Evolutionary conservation across 495 filamentous ascomycete species (phyloP).

Genomic region (Cercophora samala): DNA sequence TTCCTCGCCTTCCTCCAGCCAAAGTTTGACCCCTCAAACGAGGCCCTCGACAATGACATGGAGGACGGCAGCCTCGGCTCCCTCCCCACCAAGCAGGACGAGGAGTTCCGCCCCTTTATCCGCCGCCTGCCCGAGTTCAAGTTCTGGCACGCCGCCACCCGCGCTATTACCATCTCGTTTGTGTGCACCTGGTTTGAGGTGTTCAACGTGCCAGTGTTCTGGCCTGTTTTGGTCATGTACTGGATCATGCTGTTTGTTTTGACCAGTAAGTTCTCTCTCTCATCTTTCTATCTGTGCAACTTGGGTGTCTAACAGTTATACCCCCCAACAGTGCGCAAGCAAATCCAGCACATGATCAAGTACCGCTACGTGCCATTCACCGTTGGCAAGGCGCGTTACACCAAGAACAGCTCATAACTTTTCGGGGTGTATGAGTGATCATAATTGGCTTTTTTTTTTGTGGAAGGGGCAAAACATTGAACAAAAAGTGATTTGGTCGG

Average conservation of each 20-base stretch:
- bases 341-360: constrained; percentile 99
- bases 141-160: constrained; percentile 95
- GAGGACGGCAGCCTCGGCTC: constrained; percentile 79
- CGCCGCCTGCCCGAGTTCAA: constrained; percentile 96
- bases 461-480: not conserved
- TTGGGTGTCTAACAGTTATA: constrained; percentile 26
- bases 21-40: constrained; percentile 97
- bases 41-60: constrained; percentile 85
- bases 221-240: constrained; percentile 96
- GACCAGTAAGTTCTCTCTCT: constrained; percentile 70
- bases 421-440: not conserved
- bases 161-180: constrained; percentile 80
- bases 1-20: constrained; percentile 98
- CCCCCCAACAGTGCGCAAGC: constrained; percentile 71
- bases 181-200: constrained; percentile 86
- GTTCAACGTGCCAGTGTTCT: constrained; percentile 97
- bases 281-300: not conserved
- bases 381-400: constrained; percentile 84
- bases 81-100: constrained; percentile 89
- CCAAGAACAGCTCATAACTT: constrained; percentile 47
- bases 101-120: constrained; percentile 97
- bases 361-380: constrained; percentile 98
- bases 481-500: not conserved
- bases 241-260: constrained; percentile 94
- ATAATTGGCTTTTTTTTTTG: constrained; percentile 4